These are phyloP conservation scores for Lactifluus subvellereus DNA, from an alignment of 768 basidiomycete genomes.

Conservation along the genomic window DNA sequence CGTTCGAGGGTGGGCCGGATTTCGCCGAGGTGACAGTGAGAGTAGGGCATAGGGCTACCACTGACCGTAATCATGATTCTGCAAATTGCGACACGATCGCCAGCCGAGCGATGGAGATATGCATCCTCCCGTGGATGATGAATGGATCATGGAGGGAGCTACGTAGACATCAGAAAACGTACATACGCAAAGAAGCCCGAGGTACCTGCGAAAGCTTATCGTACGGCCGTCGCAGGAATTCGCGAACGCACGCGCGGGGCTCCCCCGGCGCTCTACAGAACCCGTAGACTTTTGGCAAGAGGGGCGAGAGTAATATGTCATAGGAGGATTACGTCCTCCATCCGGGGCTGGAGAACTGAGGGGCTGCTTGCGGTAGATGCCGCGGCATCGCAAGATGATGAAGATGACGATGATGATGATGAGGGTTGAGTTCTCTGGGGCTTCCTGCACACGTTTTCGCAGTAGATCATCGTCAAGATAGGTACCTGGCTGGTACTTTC, in stretches of 20 bases:
- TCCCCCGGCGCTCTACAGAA: neutral
- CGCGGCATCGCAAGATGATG: slow-evolving; percentile 7
- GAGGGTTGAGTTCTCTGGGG: slow-evolving; percentile 4
- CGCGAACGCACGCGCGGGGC: neutral
- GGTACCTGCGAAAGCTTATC: slow-evolving; percentile 9
- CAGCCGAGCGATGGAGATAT: neutral
- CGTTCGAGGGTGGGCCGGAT: slow-evolving; percentile 5
- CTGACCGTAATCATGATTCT: neutral
- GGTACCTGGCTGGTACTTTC: slow-evolving; percentile 11
- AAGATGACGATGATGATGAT: slow-evolving; percentile 1
- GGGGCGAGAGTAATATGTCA: slow-evolving; percentile 7
- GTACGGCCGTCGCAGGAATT: neutral
- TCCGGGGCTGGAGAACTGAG: slow-evolving; percentile 1
- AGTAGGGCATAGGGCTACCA: slow-evolving; percentile 16
- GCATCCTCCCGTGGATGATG: neutral
- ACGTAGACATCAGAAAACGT: neutral
- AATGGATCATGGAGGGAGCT: neutral
- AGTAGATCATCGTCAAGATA: slow-evolving; percentile 17
- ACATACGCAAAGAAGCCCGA: slow-evolving; percentile 1
- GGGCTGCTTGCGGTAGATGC: neutral
- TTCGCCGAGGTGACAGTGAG: slow-evolving; percentile 2
- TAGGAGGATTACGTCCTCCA: neutral
- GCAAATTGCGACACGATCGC: slow-evolving; percentile 1
- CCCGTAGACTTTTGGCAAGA: neutral
- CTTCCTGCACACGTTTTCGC: slow-evolving; percentile 16